Evolutionary conservation across 306 rosid species (phyloP).

Genomic region (Cicer bijugum): DNA sequence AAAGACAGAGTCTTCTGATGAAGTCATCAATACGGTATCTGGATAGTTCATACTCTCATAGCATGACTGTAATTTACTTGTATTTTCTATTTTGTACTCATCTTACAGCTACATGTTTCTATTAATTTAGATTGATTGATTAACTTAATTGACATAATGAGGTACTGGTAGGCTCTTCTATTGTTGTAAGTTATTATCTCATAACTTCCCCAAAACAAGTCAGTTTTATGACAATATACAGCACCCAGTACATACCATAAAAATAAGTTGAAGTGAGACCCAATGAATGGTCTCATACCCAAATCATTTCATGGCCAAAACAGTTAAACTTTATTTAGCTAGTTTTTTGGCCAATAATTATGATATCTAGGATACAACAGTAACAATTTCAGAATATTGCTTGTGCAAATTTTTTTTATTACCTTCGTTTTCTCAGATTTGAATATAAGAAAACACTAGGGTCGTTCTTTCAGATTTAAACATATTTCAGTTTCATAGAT

Average conservation of each 20-base stretch:
- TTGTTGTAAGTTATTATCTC: conserved; percentile 25
- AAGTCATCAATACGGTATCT: conserved; percentile 52
- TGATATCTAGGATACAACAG: background rate
- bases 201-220: background rate
- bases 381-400: conserved; percentile 26
- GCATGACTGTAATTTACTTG: conserved; percentile 30
- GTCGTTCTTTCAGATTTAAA: conserved; percentile 35
- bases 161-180: conserved; percentile 12
- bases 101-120: conserved; percentile 8
- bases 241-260: background rate
- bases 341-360: conserved; percentile 11
- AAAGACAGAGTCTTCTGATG: conserved; percentile 57
- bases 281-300: conserved; percentile 2
- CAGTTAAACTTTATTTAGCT: conserved; percentile 8
- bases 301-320: conserved; percentile 19
- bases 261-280: conserved; percentile 26
- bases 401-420: conserved; percentile 25
- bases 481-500: conserved; percentile 12
- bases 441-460: conserved; percentile 27
- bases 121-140: conserved; percentile 28
- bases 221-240: conserved; percentile 11
- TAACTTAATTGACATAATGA: conserved; percentile 20
- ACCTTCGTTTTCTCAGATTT: conserved; percentile 24
- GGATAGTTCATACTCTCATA: conserved; percentile 13
- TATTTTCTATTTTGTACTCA: conserved; percentile 15